phyloP scores from a whole-genome alignment of 208 protist genomes.

The Crithidia brevicula region DNA sequence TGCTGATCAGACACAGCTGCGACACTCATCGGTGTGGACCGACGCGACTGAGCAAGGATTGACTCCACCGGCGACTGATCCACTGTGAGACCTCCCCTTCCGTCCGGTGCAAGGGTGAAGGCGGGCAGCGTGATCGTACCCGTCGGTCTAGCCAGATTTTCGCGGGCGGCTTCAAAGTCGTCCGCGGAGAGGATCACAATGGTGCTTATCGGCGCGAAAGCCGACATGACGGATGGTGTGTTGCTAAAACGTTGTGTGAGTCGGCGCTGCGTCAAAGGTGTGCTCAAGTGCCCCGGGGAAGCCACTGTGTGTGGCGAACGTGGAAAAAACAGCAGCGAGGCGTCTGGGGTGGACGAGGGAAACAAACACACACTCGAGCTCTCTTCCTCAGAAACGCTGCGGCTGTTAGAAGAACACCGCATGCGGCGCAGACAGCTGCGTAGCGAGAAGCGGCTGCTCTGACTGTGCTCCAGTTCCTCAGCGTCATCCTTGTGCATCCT shows the following conservation, averaged over 20 bases:
- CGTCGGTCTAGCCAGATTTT: background rate
- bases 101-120: background rate
- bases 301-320: too few relatives aligned
- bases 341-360: too few relatives aligned
- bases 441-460: too few relatives aligned
- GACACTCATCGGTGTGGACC: background rate
- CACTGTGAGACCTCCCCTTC: background rate
- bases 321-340: too few relatives aligned
- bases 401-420: too few relatives aligned
- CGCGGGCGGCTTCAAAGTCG: background rate
- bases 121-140: slow-evolving; percentile 1
- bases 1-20: background rate
- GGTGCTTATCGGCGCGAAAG: background rate
- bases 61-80: background rate
- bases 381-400: too few relatives aligned
- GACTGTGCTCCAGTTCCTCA: too few relatives aligned
- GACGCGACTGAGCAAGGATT: background rate
- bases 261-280: background rate
- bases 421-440: too few relatives aligned
- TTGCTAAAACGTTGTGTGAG: background rate
- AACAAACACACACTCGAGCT: too few relatives aligned
- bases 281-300: too few relatives aligned
- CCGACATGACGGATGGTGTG: background rate
- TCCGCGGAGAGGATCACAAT: background rate
- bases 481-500: too few relatives aligned